Conservation (phyloP, 176 grass and related monocot genomes). For the Paspalum notatum region DNA sequence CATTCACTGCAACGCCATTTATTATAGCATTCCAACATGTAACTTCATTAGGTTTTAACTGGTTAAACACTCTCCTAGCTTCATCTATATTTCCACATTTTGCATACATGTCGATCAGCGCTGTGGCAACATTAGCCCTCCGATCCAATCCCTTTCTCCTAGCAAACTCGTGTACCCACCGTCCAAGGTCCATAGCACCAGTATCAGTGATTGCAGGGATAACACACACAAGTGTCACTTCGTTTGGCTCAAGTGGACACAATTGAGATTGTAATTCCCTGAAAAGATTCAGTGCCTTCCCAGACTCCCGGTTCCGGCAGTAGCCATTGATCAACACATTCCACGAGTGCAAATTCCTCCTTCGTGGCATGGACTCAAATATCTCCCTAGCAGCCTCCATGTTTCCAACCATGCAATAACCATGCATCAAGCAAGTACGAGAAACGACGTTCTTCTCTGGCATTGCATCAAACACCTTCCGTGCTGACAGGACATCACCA, state of each 20-base stretch:
- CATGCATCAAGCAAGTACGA: constrained; percentile 13
- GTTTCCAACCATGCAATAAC: neutral
- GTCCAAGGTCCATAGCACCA: constrained; percentile 4
- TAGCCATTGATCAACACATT: constrained; percentile 24
- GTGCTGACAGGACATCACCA: neutral
- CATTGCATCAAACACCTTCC: constrained; percentile 9
- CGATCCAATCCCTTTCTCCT: constrained; percentile 17
- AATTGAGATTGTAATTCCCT: constrained; percentile 14
- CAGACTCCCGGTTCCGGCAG: neutral
- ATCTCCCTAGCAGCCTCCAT: constrained; percentile 7
- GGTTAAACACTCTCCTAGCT: constrained; percentile 3
- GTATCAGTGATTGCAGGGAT: constrained; percentile 23
- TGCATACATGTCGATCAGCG: neutral
- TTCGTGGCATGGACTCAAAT: constrained; percentile 13
- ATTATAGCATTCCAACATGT: constrained; percentile 23
- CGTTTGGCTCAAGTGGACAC: constrained; percentile 5
- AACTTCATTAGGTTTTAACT: neutral
- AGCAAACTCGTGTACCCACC: constrained; percentile 21
- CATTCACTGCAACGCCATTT: constrained; percentile 28
- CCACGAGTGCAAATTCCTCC: constrained; percentile 16
- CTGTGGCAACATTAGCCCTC: constrained; percentile 16
- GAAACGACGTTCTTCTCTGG: neutral
- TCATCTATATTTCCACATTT: constrained; percentile 11
- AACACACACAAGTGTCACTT: constrained; percentile 17
- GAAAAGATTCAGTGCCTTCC: constrained; percentile 9